Conservation (phyloP, 2,329 filamentous ascomycete genomes). For the Fusarium nanum region DNA sequence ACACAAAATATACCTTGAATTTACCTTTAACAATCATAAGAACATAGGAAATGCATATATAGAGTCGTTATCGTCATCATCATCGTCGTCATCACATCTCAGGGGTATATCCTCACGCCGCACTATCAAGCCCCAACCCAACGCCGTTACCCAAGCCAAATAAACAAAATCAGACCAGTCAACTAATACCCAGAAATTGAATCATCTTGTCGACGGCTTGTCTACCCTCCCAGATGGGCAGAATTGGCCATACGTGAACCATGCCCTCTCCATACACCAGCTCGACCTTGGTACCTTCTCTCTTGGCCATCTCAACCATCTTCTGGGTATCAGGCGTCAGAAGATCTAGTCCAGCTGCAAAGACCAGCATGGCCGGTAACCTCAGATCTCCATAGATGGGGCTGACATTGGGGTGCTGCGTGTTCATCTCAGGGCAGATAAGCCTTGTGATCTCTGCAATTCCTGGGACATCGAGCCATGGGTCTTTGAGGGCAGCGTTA, state of each 20-base stretch:
- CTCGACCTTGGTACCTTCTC: slow-evolving; percentile 44
- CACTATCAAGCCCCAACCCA: slow-evolving; percentile 14
- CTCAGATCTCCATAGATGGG: slow-evolving; percentile 47
- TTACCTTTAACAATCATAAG: background rate
- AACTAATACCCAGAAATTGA: slow-evolving; percentile 41
- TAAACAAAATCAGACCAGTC: background rate
- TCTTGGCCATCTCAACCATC: slow-evolving; percentile 46
- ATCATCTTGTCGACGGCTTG: slow-evolving; percentile 46
- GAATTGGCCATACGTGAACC: slow-evolving; percentile 51
- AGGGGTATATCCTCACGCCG: slow-evolving; percentile 22
- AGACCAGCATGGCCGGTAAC: slow-evolving; percentile 49
- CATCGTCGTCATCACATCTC: slow-evolving; percentile 15
- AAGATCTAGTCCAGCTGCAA: slow-evolving; percentile 47
- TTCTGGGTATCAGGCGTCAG: slow-evolving; percentile 46
- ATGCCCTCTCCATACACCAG: slow-evolving; percentile 48
- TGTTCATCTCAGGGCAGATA: slow-evolving; percentile 46
- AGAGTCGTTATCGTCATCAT: slow-evolving; percentile 9
- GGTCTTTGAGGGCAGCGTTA: slow-evolving; percentile 41
- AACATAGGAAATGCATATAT: slow-evolving; percentile 4
- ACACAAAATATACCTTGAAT: background rate
- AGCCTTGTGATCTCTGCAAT: slow-evolving; percentile 43
- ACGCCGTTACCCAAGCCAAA: slow-evolving; percentile 23
- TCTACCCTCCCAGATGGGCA: slow-evolving; percentile 47
- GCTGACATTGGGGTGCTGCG: slow-evolving; percentile 45
- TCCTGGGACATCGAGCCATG: slow-evolving; percentile 47